Percentiles rank a stretch among this genome's conserved stretches.
These are phyloP conservation scores for Diversispora epigaea DNA, from an alignment of 192 early-diverging fungal genomes.

Conservation along the genomic window DNA sequence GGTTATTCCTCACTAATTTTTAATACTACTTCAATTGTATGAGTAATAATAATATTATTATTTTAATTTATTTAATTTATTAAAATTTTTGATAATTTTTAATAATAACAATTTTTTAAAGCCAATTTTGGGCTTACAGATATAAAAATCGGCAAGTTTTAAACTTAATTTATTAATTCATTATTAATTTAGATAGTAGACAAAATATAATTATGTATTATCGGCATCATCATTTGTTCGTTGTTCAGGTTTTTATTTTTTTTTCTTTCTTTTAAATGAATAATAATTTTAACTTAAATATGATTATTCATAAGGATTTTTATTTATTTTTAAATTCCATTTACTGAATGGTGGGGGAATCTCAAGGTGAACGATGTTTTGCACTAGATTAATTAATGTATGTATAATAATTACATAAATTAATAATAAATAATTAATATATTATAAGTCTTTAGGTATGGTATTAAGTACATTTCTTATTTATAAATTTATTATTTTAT, in stretches of 20 bases:
- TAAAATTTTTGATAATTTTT: too few relatives aligned
- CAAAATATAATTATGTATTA: slow-evolving; percentile 65
- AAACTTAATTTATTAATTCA: not conserved
- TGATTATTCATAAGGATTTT: not conserved
- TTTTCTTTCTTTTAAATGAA: too few relatives aligned
- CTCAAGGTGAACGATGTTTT: slow-evolving; percentile 22
- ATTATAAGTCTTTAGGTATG: too few relatives aligned
- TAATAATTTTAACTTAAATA: too few relatives aligned
- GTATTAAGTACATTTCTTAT: too few relatives aligned
- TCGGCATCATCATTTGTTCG: slow-evolving; percentile 59
- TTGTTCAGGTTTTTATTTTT: slow-evolving; percentile 13
- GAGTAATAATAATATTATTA: slow-evolving; percentile 34
- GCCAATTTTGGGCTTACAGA: slow-evolving; percentile 14
- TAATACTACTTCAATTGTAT: slow-evolving; percentile 58
- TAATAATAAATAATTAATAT: too few relatives aligned
- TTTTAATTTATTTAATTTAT: too few relatives aligned
- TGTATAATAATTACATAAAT: too few relatives aligned
- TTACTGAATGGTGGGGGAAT: slow-evolving; percentile 19
- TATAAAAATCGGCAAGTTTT: not conserved
- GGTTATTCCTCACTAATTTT: slow-evolving; percentile 11
- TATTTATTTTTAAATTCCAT: not conserved
- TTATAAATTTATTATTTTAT: too few relatives aligned
- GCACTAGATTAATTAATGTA: not conserved
- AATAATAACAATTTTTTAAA: not conserved
- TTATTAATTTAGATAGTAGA: not conserved